These are phyloP conservation scores for Steccherinum ochraceum DNA, from an alignment of 768 basidiomycete species.

Conservation along the genomic window DNA sequence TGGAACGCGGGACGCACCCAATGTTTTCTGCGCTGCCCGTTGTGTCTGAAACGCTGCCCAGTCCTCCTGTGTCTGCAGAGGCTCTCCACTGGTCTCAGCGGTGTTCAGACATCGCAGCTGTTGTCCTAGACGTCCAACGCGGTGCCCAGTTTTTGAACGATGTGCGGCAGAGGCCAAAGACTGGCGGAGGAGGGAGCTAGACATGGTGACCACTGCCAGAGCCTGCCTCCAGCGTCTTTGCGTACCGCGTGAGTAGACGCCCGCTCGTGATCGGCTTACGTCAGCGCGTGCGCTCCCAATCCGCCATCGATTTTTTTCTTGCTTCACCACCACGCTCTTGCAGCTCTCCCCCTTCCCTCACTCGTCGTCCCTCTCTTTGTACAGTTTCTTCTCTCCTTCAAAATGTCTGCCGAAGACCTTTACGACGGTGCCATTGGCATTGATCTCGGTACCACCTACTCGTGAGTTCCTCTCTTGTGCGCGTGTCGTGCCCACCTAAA, in stretches of 20 bases:
- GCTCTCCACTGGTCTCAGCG: constrained; percentile 10
- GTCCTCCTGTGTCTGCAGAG: constrained; percentile 46
- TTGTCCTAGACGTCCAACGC: not conserved
- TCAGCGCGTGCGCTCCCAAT: constrained; percentile 30
- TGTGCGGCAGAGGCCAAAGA: constrained; percentile 13
- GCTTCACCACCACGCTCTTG: constrained; percentile 16
- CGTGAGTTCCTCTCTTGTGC: constrained; percentile 40
- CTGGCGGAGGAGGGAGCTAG: constrained; percentile 17
- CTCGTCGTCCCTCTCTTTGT: constrained; percentile 25
- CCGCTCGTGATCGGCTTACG: constrained; percentile 35
- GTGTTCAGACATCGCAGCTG: constrained; percentile 7
- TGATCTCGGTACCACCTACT: constrained; percentile 97
- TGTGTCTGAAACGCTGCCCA: constrained; percentile 60
- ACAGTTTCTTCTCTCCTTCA: constrained; percentile 18
- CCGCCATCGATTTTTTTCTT: constrained; percentile 33
- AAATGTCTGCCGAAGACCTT: constrained; percentile 68
- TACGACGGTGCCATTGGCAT: constrained; percentile 98
- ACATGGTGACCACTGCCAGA: constrained; percentile 17
- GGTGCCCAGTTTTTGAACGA: constrained; percentile 8
- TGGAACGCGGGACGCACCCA: constrained; percentile 35
- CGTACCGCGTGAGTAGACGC: too few relatives aligned
- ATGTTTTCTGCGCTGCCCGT: constrained; percentile 46
- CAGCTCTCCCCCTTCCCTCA: constrained; percentile 18
- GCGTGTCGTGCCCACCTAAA: constrained; percentile 12
- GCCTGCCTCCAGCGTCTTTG: too few relatives aligned